Percentiles rank a stretch among this genome's conserved stretches.
These are phyloP conservation scores for Trichosporon sp. DNA, from an alignment of 1,284 basidiomycete species.

Conservation along the genomic window DNA sequence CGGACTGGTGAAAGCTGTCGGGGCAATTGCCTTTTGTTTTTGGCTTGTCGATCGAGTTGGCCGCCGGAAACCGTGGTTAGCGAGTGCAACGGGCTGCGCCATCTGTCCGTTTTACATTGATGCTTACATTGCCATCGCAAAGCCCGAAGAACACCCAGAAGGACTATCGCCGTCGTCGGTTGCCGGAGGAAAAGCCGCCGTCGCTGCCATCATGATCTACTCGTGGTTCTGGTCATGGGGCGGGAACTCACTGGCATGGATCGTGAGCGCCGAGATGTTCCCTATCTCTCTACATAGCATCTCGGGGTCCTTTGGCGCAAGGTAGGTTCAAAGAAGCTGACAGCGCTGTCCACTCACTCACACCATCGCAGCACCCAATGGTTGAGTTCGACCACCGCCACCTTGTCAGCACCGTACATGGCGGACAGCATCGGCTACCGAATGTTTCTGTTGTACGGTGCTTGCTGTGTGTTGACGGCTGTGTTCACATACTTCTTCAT, in stretches of 20 bases:
- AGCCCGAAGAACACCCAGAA: too few species aligned
- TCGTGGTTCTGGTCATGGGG: slow-evolving; percentile 34
- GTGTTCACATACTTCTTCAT: slow-evolving; percentile 46
- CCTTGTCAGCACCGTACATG: slow-evolving; percentile 43
- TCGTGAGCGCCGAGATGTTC: slow-evolving; percentile 45
- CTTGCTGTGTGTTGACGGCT: slow-evolving; percentile 36
- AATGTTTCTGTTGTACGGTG: slow-evolving; percentile 48
- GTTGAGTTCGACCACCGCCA: slow-evolving; percentile 42
- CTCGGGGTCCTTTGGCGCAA: slow-evolving; percentile 39
- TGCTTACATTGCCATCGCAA: too few species aligned
- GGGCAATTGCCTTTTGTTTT: too few species aligned
- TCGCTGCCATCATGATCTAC: slow-evolving; percentile 39
- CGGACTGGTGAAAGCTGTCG: too few species aligned
- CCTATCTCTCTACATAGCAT: slow-evolving; percentile 40
- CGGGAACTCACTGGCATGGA: slow-evolving; percentile 41
- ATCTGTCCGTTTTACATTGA: too few species aligned
- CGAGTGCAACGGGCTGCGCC: too few species aligned
- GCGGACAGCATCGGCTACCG: slow-evolving; percentile 37
- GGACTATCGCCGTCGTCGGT: too few species aligned
- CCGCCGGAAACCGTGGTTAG: too few species aligned
- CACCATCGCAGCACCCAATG: slow-evolving; percentile 33
- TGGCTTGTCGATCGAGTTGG: too few species aligned
- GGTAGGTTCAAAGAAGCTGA: neutral
- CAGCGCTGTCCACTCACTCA: neutral
- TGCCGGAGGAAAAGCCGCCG: too few species aligned